phyloP scores from a whole-genome alignment of 2,329 filamentous ascomycete species.

The Ophiocordyceps camponoti-rufipedis region DNA sequence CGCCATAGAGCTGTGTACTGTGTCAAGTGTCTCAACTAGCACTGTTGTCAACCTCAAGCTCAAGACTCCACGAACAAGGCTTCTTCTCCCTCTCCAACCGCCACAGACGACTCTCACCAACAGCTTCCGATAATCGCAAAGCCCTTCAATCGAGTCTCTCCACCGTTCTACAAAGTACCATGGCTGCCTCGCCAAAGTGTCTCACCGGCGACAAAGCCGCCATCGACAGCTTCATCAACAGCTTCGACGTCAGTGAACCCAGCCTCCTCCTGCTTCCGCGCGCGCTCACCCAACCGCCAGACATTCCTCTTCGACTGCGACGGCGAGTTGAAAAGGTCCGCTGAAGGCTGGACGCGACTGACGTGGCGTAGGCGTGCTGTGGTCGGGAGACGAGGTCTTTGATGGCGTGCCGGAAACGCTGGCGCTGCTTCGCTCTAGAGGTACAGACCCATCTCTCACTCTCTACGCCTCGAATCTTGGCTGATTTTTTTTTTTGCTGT shows the following conservation, averaged over 20 bases:
- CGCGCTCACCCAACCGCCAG: conserved; percentile 31
- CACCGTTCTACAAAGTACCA: not conserved
- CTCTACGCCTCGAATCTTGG: too few species aligned
- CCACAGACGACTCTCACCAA: too few species aligned
- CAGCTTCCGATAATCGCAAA: too few species aligned
- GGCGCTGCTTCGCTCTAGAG: conserved; percentile 62
- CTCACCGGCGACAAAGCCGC: conserved; percentile 63
- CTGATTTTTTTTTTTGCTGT: too few species aligned
- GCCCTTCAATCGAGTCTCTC: too few species aligned
- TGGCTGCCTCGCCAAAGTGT: conserved; percentile 28
- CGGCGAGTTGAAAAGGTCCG: conserved; percentile 36
- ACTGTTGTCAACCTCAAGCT: too few species aligned
- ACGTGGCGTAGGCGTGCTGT: conserved; percentile 56
- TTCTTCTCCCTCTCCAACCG: too few species aligned
- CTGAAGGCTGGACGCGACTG: not conserved
- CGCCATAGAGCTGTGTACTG: too few species aligned
- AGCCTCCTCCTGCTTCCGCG: not conserved
- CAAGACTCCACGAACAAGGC: too few species aligned
- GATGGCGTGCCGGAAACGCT: conserved; percentile 73
- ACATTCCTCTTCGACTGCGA: conserved; percentile 88
- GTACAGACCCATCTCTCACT: conserved; percentile 20
- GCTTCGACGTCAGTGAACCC: conserved; percentile 63
- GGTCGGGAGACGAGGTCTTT: conserved; percentile 87
- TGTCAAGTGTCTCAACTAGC: too few species aligned
- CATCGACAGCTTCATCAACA: conserved; percentile 69